Base-by-base conservation (phyloP, 345 rosid genomes). In the Eucalyptus sp. region DNA sequence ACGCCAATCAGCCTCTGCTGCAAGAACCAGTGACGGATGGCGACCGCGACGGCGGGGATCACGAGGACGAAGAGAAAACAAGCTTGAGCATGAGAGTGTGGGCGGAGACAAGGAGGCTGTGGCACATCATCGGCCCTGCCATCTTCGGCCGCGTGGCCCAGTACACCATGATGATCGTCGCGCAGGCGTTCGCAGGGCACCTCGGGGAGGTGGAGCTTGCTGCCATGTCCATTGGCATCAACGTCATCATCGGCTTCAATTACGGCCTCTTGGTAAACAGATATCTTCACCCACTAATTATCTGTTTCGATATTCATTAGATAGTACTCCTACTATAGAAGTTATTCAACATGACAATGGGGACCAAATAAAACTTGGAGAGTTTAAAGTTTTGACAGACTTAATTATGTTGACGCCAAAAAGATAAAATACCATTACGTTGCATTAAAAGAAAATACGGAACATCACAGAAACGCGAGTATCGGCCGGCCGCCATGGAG, bases 151-250 rank as follows among this genome's bases (percentile, higher is more conserved):
- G 94, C 24, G 50, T 92, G 46, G 90, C 92, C 50, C 80, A 92
- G 29, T 93, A 87, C 89, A 89, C 93, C 62, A 93, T 93, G 94
- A 86, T 88, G 64, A 88, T 93, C 56, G 89, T 91, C 87, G 91
- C 93, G 11, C 94, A 93, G 89, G 93, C 92, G 22, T 93, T 90
- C 86, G 92, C 93, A 13, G 94, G 94, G 50, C 94, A 93, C 86
- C 71, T 93, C 62, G 94, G 94, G 25, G 91, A 93, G 60, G 93
- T 93, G 22, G 92, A 93, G 88, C 92, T 93, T 43, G 94, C 93
- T 10, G 92, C 91, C 83, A 71, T 92, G 58, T 93, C 95, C 91
- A 92, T 92, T 10, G 92, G 90, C 84, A 90, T 87, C 62, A 92
- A 90, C 44, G 94, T 92, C 86, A 89, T 93, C 80, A 88, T 90